Percentiles rank a stretch among this genome's conserved stretches.
Evolutionary conservation across 257 asterid species (phyloP).

Genomic region (Solanum clarkiae): DNA sequence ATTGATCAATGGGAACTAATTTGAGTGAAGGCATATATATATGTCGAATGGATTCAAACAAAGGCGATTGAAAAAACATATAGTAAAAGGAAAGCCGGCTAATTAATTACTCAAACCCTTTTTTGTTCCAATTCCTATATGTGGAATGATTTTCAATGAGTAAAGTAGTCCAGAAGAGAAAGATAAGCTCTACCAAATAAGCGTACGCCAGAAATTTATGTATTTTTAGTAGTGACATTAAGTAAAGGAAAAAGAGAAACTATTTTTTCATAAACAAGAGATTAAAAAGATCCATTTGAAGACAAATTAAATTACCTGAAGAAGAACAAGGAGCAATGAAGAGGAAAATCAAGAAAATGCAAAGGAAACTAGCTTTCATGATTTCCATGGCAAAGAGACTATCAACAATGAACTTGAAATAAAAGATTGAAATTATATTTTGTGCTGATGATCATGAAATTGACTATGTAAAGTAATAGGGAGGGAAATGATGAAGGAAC

Average conservation of each 20-base stretch:
- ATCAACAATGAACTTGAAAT: neutral
- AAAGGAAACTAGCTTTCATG: slow-evolving; percentile 5
- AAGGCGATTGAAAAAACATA: neutral
- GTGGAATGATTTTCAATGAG: neutral
- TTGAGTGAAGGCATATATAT: neutral
- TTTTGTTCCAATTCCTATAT: neutral
- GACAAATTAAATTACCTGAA: slow-evolving; percentile 12
- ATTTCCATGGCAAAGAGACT: slow-evolving; percentile 14
- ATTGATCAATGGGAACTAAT: neutral
- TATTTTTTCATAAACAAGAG: neutral
- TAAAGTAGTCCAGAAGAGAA: neutral
- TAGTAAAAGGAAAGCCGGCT: too few relatives aligned
- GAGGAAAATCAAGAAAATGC: slow-evolving; percentile 6
- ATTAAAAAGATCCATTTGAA: neutral
- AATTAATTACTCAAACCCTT: too few relatives aligned
- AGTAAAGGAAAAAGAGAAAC: neutral
- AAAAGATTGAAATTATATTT: neutral
- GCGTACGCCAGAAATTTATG: neutral
- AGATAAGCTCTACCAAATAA: neutral
- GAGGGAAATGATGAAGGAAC: neutral
- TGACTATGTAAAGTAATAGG: neutral
- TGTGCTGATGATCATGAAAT: neutral
- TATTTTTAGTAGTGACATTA: neutral
- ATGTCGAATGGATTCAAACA: neutral
- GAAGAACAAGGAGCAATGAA: slow-evolving; percentile 12